Evolutionary conservation across 371 early-diverging fungal genomes (phyloP).

Genomic region (Apophysomyces elegans): DNA sequence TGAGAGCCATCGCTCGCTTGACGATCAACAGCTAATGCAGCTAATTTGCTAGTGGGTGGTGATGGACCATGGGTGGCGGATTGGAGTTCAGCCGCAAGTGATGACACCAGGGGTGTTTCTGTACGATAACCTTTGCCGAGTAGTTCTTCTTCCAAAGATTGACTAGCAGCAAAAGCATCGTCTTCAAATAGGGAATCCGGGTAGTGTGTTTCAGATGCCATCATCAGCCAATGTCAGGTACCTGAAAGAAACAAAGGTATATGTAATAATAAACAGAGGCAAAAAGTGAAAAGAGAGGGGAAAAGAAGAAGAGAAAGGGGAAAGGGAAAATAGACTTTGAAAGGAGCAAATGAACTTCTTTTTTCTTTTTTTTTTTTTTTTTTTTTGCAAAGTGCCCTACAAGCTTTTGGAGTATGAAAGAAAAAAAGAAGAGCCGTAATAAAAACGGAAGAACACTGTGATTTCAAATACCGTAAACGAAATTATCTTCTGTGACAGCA

Average conservation of each 20-base stretch:
- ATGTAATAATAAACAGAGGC: not conserved
- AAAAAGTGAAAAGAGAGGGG: not conserved
- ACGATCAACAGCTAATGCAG: slow-evolving; percentile 39
- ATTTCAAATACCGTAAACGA: slow-evolving; percentile 2
- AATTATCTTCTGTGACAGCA: not conserved
- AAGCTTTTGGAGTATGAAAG: not conserved
- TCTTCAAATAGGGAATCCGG: slow-evolving; percentile 28
- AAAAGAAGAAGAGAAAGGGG: slow-evolving; percentile 4
- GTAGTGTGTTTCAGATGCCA: slow-evolving; percentile 29
- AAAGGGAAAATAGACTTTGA: not conserved
- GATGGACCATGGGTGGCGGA: slow-evolving; percentile 43
- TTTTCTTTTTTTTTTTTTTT: not conserved
- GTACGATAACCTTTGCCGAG: slow-evolving; percentile 47
- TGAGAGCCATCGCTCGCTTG: not conserved
- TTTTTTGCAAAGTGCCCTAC: not conserved
- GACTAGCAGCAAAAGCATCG: slow-evolving; percentile 44
- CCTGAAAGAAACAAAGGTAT: not conserved
- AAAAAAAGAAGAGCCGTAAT: not conserved
- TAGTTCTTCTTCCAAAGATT: slow-evolving; percentile 52
- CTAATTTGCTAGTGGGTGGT: slow-evolving; percentile 34
- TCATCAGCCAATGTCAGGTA: not conserved
- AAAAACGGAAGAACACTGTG: not conserved
- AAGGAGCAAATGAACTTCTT: not conserved
- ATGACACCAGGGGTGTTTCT: slow-evolving; percentile 45
- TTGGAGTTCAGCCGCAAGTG: slow-evolving; percentile 55